phyloP scores from a whole-genome alignment of 2,329 filamentous ascomycete species.

The Diaporthe citriasiana region DNA sequence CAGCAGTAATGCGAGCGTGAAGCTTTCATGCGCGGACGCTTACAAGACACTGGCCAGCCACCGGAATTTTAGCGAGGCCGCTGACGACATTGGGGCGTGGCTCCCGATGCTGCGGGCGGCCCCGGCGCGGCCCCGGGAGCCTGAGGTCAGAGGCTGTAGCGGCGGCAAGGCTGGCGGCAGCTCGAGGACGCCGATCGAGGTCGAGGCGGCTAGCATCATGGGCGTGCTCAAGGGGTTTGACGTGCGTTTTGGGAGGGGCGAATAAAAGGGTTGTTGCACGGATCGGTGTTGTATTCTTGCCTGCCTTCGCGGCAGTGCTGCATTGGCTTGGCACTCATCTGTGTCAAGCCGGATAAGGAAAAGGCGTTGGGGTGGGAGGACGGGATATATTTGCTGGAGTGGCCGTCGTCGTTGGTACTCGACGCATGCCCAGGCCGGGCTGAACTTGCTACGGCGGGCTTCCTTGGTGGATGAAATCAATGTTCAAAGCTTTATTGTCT shows the following conservation, averaged over 20 bases:
- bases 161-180: constrained; percentile 47
- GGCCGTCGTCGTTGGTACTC: not conserved
- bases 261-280: constrained; percentile 38
- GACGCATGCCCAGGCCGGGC: not conserved
- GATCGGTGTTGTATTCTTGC: not conserved
- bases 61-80: constrained; percentile 80
- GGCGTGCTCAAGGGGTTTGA: constrained; percentile 87
- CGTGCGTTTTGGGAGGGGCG: constrained; percentile 73
- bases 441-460: not conserved
- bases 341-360: not conserved
- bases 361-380: constrained; percentile 5
- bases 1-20: constrained; percentile 38
- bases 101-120: constrained; percentile 78
- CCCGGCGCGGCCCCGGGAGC: constrained; percentile 54
- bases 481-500: not conserved
- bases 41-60: constrained; percentile 85
- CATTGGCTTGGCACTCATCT: not conserved
- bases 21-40: constrained; percentile 79
- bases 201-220: constrained; percentile 88
- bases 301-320: not conserved
- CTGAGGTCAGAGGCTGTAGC: constrained; percentile 44
- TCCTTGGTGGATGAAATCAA: not conserved
- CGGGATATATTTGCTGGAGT: no score
- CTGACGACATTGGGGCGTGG: constrained; percentile 82
- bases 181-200: constrained; percentile 73